A percentile compares a stretch with the other conserved stretches of the same genome.
phyloP scores from a whole-genome alignment of 176 grass and related monocot genomes.

The Carex scoparia region DNA sequence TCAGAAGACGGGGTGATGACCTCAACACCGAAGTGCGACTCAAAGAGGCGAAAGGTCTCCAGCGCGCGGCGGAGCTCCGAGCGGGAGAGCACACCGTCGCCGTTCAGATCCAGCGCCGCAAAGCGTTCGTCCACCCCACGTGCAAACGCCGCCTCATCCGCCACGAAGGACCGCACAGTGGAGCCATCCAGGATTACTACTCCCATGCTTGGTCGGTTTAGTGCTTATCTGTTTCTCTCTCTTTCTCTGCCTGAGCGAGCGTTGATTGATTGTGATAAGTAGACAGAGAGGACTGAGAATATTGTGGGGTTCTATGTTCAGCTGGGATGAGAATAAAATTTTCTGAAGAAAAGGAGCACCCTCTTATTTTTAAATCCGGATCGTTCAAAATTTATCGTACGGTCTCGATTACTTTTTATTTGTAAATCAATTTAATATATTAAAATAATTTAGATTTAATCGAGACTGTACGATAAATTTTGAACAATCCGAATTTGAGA shows the following conservation, averaged over 20 bases:
- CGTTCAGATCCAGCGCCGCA: constrained; percentile 71
- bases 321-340: no score
- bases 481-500: no score
- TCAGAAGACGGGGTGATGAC: constrained; percentile 45
- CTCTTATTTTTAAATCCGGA: no score
- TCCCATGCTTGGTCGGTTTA: constrained; percentile 40
- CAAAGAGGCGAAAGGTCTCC: constrained; percentile 91
- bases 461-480: no score
- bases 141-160: constrained; percentile 63
- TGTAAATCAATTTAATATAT: no score
- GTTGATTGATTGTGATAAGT: not conserved
- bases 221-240: not conserved
- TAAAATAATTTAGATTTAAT: no score
- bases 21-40: constrained; percentile 52
- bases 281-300: not conserved
- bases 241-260: not conserved
- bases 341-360: no score
- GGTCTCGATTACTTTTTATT: no score
- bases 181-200: constrained; percentile 74
- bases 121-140: constrained; percentile 64
- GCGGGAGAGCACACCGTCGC: constrained; percentile 89
- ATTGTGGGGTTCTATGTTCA: no score
- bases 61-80: constrained; percentile 81
- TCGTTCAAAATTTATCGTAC: no score
- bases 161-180: constrained; percentile 69